Evolutionary conservation across 495 filamentous ascomycete species (phyloP).

Genomic region (Aspergillus cavernicola): DNA sequence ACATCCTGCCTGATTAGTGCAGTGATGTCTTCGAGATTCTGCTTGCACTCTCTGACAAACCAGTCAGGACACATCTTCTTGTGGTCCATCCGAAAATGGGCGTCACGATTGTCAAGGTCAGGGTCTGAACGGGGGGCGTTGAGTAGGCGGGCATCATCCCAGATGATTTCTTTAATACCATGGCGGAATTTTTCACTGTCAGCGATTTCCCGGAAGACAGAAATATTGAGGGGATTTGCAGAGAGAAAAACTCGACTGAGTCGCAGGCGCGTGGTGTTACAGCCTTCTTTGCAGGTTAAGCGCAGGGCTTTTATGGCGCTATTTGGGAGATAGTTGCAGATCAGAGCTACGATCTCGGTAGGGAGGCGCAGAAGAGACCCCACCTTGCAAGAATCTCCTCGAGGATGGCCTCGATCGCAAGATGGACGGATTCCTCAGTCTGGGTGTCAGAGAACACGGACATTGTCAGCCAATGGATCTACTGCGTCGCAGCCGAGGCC

Average conservation of each 20-base stretch:
- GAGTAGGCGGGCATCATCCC: constrained; percentile 25
- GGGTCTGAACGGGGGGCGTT: background rate
- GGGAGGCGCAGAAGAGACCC: background rate
- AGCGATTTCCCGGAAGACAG: constrained; percentile 25
- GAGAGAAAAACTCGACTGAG: constrained; percentile 24
- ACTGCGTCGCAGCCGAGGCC: no score
- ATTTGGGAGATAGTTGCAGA: constrained; percentile 12
- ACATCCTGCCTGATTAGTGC: no score
- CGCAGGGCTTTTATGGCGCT: constrained; percentile 25
- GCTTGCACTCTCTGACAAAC: constrained; percentile 18
- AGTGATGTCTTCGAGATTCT: constrained; percentile 13
- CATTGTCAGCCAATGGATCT: no score
- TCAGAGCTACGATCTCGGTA: background rate
- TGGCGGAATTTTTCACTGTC: constrained; percentile 18
- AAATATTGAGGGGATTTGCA: constrained; percentile 20
- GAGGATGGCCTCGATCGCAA: no score
- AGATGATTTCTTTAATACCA: constrained; percentile 23
- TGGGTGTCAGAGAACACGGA: no score
- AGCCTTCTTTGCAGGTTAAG: constrained; percentile 13
- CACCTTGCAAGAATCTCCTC: no score
- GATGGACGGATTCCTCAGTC: no score
- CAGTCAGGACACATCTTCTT: constrained; percentile 18
- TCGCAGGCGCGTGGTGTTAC: constrained; percentile 12
- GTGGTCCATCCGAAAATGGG: background rate
- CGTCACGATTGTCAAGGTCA: background rate